These are phyloP conservation scores for Achaetomiella virescens DNA, from an alignment of 495 filamentous ascomycete genomes.

Conservation along the genomic window DNA sequence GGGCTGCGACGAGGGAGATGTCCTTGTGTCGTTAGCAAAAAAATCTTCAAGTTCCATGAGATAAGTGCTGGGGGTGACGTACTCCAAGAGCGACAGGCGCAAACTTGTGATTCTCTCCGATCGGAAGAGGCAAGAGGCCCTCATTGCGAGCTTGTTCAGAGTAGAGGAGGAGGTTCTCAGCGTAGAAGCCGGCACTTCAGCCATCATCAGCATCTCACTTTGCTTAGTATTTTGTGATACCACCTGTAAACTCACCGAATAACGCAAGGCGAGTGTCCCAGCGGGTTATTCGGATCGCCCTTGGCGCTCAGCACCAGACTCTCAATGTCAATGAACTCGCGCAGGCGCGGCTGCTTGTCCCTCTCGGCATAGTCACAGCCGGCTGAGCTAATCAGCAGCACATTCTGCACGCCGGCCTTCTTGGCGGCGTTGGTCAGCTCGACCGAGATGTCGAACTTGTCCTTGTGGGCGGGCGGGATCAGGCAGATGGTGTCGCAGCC, in stretches of 20 bases:
- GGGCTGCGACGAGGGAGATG: constrained; percentile 45
- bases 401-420: constrained; percentile 44
- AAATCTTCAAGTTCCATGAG: too few species aligned
- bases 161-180: constrained; percentile 51
- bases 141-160: constrained; percentile 41
- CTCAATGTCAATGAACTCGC: constrained; percentile 53
- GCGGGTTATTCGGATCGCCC: constrained; percentile 35
- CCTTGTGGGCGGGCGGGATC: constrained; percentile 43
- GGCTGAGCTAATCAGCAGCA: constrained; percentile 47
- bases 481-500: constrained; percentile 49
- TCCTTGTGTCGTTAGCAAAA: constrained; percentile 28
- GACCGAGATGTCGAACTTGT: constrained; percentile 44
- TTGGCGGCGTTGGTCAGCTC: constrained; percentile 48
- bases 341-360: constrained; percentile 44
- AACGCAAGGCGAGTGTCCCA: constrained; percentile 44
- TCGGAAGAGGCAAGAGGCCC: constrained; percentile 44
- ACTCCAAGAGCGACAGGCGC: constrained; percentile 47
- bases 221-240: background rate
- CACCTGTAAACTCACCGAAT: constrained; percentile 38
- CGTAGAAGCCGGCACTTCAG: constrained; percentile 49
- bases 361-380: constrained; percentile 50
- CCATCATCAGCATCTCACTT: background rate
- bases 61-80: too few species aligned
- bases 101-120: constrained; percentile 48
- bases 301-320: constrained; percentile 38